These are phyloP conservation scores for Monocercomonoides exilis DNA, from an alignment of 78 protist species.

Conservation along the genomic window DNA sequence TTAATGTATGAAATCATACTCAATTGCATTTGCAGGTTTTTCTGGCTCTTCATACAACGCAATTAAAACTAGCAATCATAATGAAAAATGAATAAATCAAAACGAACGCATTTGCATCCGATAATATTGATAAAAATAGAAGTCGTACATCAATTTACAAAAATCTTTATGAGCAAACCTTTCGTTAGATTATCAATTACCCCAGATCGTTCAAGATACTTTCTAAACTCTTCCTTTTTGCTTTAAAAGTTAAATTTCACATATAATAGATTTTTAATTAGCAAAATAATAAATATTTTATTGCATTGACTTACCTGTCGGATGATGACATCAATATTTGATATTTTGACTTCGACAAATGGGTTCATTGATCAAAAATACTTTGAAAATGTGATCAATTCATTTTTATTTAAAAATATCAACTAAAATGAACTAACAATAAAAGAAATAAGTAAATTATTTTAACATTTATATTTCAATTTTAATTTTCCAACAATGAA, in stretches of 20 bases:
- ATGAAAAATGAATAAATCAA: background rate
- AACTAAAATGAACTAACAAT: too few relatives aligned
- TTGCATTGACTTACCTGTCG: too few relatives aligned
- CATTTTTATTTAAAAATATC: too few relatives aligned
- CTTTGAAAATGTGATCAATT: too few relatives aligned
- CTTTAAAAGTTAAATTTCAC: background rate
- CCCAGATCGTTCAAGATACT: slow-evolving; percentile 49
- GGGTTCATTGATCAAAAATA: too few relatives aligned
- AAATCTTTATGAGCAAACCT: background rate
- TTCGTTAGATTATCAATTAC: slow-evolving; percentile 64
- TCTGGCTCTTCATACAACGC: slow-evolving; percentile 70
- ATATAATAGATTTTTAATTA: background rate
- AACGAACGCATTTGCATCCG: background rate
- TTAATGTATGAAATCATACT: slow-evolving; percentile 13
- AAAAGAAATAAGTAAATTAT: too few relatives aligned
- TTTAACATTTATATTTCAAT: too few relatives aligned
- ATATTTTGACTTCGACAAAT: too few relatives aligned
- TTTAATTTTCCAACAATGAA: too few relatives aligned
- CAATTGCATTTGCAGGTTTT: slow-evolving; percentile 58
- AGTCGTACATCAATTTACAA: background rate
- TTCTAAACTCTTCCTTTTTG: slow-evolving; percentile 69
- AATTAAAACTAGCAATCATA: slow-evolving; percentile 30
- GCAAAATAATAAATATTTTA: background rate
- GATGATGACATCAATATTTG: slow-evolving; percentile 4
- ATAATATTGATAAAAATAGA: background rate